phyloP scores from a whole-genome alignment of 1,284 basidiomycete species.

The Phellinidium pouzarii region DNA sequence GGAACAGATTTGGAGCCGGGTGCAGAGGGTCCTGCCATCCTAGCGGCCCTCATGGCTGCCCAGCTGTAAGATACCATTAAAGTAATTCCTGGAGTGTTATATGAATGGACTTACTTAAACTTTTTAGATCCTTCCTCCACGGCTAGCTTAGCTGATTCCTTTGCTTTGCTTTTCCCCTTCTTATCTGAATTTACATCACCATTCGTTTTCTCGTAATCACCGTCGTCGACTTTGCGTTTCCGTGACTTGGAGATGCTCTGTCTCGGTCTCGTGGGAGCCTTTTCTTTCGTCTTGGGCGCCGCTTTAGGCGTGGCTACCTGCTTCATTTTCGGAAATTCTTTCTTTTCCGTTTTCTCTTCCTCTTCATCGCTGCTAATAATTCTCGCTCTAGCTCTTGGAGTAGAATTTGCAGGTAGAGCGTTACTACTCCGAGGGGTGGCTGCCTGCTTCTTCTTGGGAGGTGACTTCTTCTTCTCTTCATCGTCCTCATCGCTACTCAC shows the following conservation, averaged over 20 bases:
- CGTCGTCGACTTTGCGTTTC: slow-evolving; percentile 21
- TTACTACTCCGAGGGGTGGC: slow-evolving; percentile 15
- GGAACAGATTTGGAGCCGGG: slow-evolving; percentile 84
- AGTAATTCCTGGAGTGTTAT: not conserved
- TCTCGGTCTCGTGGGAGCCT: slow-evolving; percentile 28
- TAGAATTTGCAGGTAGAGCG: slow-evolving; percentile 27
- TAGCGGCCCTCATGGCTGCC: slow-evolving; percentile 59
- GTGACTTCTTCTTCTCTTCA: slow-evolving; percentile 23
- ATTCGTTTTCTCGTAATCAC: slow-evolving; percentile 23
- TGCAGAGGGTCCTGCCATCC: slow-evolving; percentile 62
- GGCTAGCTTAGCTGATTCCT: slow-evolving; percentile 21
- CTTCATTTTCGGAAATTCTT: slow-evolving; percentile 7
- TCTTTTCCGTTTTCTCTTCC: not conserved
- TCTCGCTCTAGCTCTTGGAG: not conserved
- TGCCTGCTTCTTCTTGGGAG: slow-evolving; percentile 23
- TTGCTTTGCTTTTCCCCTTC: slow-evolving; percentile 18
- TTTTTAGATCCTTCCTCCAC: slow-evolving; percentile 20
- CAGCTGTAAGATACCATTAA: slow-evolving; percentile 37
- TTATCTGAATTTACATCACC: slow-evolving; percentile 26
- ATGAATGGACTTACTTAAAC: slow-evolving; percentile 26
- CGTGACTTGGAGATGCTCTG: slow-evolving; percentile 16
- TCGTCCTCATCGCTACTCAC: slow-evolving; percentile 24
- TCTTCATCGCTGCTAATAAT: not conserved
- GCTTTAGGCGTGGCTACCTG: not conserved
- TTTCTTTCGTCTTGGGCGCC: slow-evolving; percentile 3